phyloP scores from a whole-genome alignment of 2,329 filamentous ascomycete genomes.

The Plenodomus biglobosus region DNA sequence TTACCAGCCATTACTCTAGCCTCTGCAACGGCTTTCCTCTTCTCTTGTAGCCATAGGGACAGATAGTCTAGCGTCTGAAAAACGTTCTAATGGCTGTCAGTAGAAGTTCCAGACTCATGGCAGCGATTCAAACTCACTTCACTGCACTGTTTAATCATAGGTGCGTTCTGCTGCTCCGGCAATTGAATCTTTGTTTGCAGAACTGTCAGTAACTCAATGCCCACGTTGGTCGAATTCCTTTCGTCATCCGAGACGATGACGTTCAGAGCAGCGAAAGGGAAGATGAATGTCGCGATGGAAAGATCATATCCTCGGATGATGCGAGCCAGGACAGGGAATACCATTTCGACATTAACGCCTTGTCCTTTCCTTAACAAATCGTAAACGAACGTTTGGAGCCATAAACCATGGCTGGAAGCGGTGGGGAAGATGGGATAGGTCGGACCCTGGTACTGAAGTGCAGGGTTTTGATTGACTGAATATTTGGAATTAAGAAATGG shows the following conservation, averaged over 20 bases:
- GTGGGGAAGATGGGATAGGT: constrained; percentile 76
- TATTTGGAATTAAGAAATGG: constrained; percentile 89
- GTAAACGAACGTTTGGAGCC: constrained; percentile 78
- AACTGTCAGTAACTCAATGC: constrained; percentile 73
- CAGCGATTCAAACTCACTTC: constrained; percentile 63
- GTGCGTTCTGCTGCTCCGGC: constrained; percentile 61
- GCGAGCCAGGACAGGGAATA: constrained; percentile 80
- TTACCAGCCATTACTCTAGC: constrained; percentile 47
- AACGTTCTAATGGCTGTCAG: constrained; percentile 64
- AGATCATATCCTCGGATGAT: constrained; percentile 85
- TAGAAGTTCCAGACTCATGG: neutral
- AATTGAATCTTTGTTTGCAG: constrained; percentile 64
- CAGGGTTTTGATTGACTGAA: constrained; percentile 56
- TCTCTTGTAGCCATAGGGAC: constrained; percentile 84
- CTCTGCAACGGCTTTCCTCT: constrained; percentile 56
- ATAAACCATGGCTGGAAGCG: constrained; percentile 70
- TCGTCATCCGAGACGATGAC: constrained; percentile 73
- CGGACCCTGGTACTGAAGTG: constrained; percentile 28
- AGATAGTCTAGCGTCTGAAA: constrained; percentile 91
- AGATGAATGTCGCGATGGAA: constrained; percentile 80
- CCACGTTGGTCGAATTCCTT: constrained; percentile 64
- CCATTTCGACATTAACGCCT: constrained; percentile 69
- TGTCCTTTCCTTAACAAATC: constrained; percentile 80
- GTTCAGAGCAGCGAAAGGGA: constrained; percentile 86
- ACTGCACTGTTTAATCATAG: constrained; percentile 81